Evolutionary conservation across 2,329 filamentous ascomycete genomes (phyloP), one percentile per base, ranked within the genome.

Genomic region (Diaporthe ilicicola): DNA sequence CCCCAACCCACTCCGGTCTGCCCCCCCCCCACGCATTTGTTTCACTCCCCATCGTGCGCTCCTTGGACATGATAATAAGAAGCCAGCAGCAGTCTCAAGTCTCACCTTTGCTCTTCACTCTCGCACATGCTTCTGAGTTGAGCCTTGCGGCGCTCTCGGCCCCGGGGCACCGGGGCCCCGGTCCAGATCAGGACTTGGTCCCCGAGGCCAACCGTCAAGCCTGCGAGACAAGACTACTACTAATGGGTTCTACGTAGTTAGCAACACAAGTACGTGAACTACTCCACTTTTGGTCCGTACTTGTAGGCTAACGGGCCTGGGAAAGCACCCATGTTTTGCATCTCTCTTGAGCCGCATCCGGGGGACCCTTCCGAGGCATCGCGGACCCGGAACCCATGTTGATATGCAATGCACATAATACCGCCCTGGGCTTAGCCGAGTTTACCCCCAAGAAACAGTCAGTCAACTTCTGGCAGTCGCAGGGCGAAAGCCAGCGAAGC

Each of bases 321-420:
- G 10, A 37, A 22, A 24, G 8, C 22, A 34, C 53, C 17, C 24
- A 32, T 32, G 51, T 34, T 19, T 54, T 34, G 51, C 53, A 55
- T 17, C 24, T 62, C 27, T 34, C 27, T 50, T 62, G 59, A 62
- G 59, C 59, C 42, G 56, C 56, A 62, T 62, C 56, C 17, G 42
- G 34, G 56, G 42, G 42, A 27, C 27, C 56, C 42, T 19, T 17
- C 27, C 10, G 39, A 48, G 56, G 56, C 15, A 42, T 62, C 56
- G 13, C 5, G 39, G 27, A 62, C n/a, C 39, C 56, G 48, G 39
- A 24, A 62, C n/a, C 39, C 56, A 62, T 62, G 42, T 12, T 42
- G 42, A 62, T 62, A 62, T 46, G 56, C 39, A 62, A 62, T 37
- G 59, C 59, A 48, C 59, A 48, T 39, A 48, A 34, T 48, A 34